Conservation (phyloP, 1,284 basidiomycete genomes). For the Cryptococcus wingfieldii region DNA sequence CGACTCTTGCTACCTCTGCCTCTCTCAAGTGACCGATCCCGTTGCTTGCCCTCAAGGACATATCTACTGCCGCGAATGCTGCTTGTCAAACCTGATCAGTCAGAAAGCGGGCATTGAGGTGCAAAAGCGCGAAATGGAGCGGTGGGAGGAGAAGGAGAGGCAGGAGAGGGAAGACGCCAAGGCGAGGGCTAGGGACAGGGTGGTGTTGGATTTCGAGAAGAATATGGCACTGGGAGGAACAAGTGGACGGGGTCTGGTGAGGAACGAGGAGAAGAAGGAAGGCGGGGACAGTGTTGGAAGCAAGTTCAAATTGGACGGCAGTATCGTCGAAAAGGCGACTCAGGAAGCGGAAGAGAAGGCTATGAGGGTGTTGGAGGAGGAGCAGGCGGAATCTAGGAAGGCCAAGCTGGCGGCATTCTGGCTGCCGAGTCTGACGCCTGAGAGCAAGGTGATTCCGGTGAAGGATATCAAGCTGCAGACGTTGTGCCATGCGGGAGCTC, state of each 20-base stretch:
- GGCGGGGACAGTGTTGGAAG: conserved; percentile 44
- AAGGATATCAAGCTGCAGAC: conserved; percentile 79
- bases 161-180: conserved; percentile 63
- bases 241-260: conserved; percentile 9
- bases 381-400: conserved; percentile 71
- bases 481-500: conserved; percentile 71
- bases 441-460: conserved; percentile 59
- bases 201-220: conserved; percentile 78
- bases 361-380: conserved; percentile 69
- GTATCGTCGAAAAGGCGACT: conserved; percentile 64
- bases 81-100: conserved; percentile 44
- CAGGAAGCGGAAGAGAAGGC: conserved; percentile 80
- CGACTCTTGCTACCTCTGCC: conserved; percentile 78
- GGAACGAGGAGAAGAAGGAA: conserved; percentile 63
- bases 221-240: conserved; percentile 56
- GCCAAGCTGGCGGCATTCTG: conserved; percentile 91
- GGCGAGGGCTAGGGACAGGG: conserved; percentile 73
- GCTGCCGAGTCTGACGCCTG: conserved; percentile 82
- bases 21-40: conserved; percentile 72
- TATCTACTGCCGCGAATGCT: conserved; percentile 80
- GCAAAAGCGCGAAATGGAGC: conserved; percentile 70
- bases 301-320: conserved; percentile 70
- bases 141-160: conserved; percentile 68
- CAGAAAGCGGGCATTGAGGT: conserved; percentile 86
- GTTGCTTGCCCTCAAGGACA: conserved; percentile 79